Base-by-base conservation (phyloP, 2,329 filamentous ascomycete species). In the Beauveria bassiana region DNA sequence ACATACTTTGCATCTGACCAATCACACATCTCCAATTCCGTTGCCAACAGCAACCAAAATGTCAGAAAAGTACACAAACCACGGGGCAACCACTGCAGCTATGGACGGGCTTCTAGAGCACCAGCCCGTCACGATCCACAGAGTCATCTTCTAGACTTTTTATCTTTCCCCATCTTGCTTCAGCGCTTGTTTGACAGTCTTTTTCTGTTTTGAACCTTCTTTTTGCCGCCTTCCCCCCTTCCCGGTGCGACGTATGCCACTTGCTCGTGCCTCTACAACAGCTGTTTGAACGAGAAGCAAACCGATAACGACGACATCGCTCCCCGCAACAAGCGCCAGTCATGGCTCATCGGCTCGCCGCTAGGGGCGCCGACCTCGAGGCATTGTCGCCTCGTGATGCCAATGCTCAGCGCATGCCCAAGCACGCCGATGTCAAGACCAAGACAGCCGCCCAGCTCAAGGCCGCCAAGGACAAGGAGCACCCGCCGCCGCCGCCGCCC, bases 321-420 rank as follows among this genome's bases (percentile, higher is more conserved):
- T 28, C 26, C 49, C 24, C 1, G 46, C 57, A 52, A 59, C 47
- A 20, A 31, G 24, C 9, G 28, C 31, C 53, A 61, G 64, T 63
- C 64, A 81, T 81, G 79, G 74, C 79, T 64, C 78, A 81, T 70
- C 75, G 77, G 70, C 73, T 81, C 70, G 76, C 75, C 65, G 73
- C 75, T 63, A 80, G 78, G 72, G 80, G 80, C 64, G 75, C 72
- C 68, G 82, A 86, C 67, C 78, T 85, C 73, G 85, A 87, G 72
- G 84, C 85, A 60, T 77, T 88, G 71, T 86, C 85, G 62, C 85
- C 85, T 67, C 78, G 84, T 71, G 85, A 88, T 77, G 82, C 77
- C 65, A 88, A 88, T 72, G 83, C 80, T 70, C 81, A 84, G 70
- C 78, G 82, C 65, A 72, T 78, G 66, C 78, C 78, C 70, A 79